Conservation (phyloP, 306 rosid species). For the Lupinus albus region DNA sequence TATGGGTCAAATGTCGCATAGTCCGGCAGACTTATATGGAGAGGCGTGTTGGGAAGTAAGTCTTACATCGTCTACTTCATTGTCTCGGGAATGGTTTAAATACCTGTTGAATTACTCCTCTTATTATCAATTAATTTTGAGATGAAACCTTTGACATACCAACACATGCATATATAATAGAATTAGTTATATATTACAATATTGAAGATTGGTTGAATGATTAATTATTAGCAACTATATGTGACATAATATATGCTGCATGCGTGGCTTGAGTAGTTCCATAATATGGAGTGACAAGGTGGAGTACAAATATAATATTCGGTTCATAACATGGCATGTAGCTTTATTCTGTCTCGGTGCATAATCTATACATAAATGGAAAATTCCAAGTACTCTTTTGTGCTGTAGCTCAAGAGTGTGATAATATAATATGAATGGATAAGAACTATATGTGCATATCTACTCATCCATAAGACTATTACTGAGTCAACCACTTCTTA, state of each 20-base stretch:
- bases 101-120: too few relatives aligned
- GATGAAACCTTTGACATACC: too few relatives aligned
- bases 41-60: too few relatives aligned
- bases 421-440: neutral
- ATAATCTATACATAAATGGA: neutral
- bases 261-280: conserved; percentile 4
- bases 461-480: conserved; percentile 5
- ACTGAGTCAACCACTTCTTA: neutral
- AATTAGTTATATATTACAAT: neutral
- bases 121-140: too few relatives aligned
- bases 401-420: neutral
- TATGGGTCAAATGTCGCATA: too few relatives aligned
- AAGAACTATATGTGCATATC: neutral
- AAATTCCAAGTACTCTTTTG: neutral
- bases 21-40: too few relatives aligned
- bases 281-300: neutral
- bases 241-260: neutral
- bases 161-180: neutral
- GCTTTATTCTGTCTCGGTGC: neutral
- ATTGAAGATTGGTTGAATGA: conserved; percentile 8
- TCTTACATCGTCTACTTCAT: too few relatives aligned
- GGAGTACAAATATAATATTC: neutral
- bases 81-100: too few relatives aligned
- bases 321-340: conserved; percentile 16
- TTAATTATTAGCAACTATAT: neutral